Conservation (phyloP, 2,329 filamentous ascomycete genomes). For the Huntiella moniliformis region DNA sequence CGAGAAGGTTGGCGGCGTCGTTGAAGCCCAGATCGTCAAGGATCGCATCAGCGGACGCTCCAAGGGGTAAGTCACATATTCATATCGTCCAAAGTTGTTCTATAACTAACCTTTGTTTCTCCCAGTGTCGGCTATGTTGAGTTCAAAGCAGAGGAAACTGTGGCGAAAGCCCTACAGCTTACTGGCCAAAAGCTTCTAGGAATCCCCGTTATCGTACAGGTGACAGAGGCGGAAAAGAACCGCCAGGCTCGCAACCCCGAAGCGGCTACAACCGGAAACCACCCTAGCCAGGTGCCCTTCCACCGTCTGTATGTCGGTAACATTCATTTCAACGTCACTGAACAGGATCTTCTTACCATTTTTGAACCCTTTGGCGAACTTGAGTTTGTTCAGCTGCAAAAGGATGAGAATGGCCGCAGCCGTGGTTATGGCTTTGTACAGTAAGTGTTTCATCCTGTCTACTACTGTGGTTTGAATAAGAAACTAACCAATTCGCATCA, state of each 20-base stretch:
- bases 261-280: slow-evolving; percentile 23
- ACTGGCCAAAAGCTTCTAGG: slow-evolving; percentile 96
- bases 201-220: slow-evolving; percentile 95
- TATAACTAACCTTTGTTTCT: neutral
- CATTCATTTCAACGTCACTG: slow-evolving; percentile 98
- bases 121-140: slow-evolving; percentile 93
- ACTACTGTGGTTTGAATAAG: neutral
- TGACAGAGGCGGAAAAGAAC: slow-evolving; percentile 98
- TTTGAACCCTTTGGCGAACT: slow-evolving; percentile 97
- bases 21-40: slow-evolving; percentile 96
- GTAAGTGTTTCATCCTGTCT: slow-evolving; percentile 36
- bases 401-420: slow-evolving; percentile 78
- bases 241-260: slow-evolving; percentile 79
- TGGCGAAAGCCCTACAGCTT: slow-evolving; percentile 84
- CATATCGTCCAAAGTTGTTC: neutral
- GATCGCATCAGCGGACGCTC: slow-evolving; percentile 91
- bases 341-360: slow-evolving; percentile 84
- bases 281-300: slow-evolving; percentile 77
- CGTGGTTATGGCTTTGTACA: slow-evolving; percentile 97
- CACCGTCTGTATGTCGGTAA: slow-evolving; percentile 98
- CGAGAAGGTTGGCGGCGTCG: slow-evolving; percentile 82
- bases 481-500: slow-evolving; percentile 18
- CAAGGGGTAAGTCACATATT: slow-evolving; percentile 55
- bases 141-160: slow-evolving; percentile 91
- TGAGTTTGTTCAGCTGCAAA: slow-evolving; percentile 93